Conservation (phyloP, 306 rosid species). For the Quercus mongolica region DNA sequence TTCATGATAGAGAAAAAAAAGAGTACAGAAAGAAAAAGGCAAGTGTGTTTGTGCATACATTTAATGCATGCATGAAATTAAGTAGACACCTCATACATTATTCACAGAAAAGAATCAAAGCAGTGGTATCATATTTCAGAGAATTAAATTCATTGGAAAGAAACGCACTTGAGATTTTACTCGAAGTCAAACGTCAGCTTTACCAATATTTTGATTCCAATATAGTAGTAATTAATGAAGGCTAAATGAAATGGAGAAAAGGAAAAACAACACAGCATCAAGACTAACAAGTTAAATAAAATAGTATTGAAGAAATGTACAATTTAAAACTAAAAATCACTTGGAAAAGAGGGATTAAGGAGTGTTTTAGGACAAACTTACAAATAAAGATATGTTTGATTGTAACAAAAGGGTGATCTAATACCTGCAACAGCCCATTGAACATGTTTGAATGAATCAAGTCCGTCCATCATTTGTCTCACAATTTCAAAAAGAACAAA, state of each 20-base stretch:
- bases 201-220: not conserved
- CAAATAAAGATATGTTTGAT: constrained; percentile 4
- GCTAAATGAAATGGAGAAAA: not conserved
- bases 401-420: constrained; percentile 1
- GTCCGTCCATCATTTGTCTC: not conserved
- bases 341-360: not conserved
- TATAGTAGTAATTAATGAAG: not conserved
- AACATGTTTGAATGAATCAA: not conserved
- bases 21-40: not conserved
- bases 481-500: not conserved
- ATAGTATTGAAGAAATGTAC: not conserved
- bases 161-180: not conserved
- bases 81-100: not conserved
- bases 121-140: not conserved
- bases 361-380: not conserved
- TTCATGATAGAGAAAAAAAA: not conserved
- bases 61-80: constrained; percentile 25
- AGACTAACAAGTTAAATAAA: not conserved
- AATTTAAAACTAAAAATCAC: not conserved
- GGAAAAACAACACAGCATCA: not conserved
- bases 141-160: not conserved
- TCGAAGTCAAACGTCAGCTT: not conserved
- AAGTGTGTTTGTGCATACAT: not conserved
- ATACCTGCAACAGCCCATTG: constrained; percentile 1
- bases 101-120: constrained; percentile 10